Evolutionary conservation across 2,329 filamentous ascomycete species (phyloP).

Genomic region (Westerdykella aurantiaca): DNA sequence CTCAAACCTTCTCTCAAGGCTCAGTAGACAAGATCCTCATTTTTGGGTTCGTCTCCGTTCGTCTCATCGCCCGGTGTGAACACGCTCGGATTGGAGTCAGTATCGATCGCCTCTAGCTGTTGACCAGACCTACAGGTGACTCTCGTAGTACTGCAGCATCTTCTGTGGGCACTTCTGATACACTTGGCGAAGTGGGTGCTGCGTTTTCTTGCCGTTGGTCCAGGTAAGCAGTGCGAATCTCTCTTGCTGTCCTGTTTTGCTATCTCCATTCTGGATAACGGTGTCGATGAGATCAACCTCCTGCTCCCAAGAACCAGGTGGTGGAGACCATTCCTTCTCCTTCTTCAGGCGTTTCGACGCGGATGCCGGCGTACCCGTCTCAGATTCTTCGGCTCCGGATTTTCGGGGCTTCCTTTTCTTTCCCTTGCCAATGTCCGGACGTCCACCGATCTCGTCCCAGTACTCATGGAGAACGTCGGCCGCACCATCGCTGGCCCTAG

Average conservation of each 20-base stretch:
- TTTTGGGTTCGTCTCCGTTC: neutral
- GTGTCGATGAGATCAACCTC: constrained; percentile 65
- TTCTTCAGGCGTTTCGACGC: constrained; percentile 34
- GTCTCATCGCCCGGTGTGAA: neutral
- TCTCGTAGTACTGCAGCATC: constrained; percentile 48
- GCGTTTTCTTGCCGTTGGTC: constrained; percentile 68
- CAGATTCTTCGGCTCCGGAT: constrained; percentile 17
- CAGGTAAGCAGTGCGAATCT: constrained; percentile 67
- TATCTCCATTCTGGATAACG: constrained; percentile 55
- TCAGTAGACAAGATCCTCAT: no score
- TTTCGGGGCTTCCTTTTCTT: constrained; percentile 42
- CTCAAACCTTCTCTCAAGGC: no score
- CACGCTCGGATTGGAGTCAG: no score
- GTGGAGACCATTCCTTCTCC: constrained; percentile 58
- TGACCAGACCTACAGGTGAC: constrained; percentile 36
- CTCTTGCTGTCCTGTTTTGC: constrained; percentile 42
- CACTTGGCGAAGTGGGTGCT: constrained; percentile 62
- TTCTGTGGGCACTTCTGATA: constrained; percentile 75
- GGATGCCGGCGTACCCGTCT: constrained; percentile 18
- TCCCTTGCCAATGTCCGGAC: constrained; percentile 48
- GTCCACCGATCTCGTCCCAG: constrained; percentile 57
- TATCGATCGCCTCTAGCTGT: no score
- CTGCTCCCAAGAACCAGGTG: constrained; percentile 71
- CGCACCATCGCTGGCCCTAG: constrained; percentile 29
- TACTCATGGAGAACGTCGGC: constrained; percentile 59